Percentiles rank a stretch among this genome's conserved stretches.
Evolutionary conservation across 441 rosid genomes (phyloP).

Genomic region (Flueggea neowawraea): DNA sequence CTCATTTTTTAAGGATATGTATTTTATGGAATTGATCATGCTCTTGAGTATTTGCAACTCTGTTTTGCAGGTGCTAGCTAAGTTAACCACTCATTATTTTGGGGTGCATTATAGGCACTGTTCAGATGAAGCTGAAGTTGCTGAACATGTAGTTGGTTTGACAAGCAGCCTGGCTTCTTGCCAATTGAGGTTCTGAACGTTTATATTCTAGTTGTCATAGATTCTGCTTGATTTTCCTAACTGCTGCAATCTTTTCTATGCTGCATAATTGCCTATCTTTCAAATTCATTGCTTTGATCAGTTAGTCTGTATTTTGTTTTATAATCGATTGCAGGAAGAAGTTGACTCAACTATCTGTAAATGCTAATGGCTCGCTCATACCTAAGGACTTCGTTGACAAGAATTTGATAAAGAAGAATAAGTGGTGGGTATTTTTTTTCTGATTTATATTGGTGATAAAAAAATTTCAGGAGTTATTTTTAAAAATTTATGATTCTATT

Average conservation of each 20-base stretch:
- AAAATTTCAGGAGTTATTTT: too few relatives aligned
- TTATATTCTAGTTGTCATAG: neutral
- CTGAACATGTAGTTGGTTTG: conserved; percentile 87
- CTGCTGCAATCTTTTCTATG: neutral
- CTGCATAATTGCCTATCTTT: neutral
- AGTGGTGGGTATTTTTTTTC: conserved; percentile 54
- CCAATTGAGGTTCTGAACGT: conserved; percentile 57
- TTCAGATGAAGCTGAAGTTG: conserved; percentile 91
- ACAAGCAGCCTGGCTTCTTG: conserved; percentile 90
- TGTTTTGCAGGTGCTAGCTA: conserved; percentile 61
- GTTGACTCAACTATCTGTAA: conserved; percentile 69
- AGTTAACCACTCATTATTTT: conserved; percentile 62
- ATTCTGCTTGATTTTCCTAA: neutral
- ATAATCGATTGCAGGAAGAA: conserved; percentile 60
- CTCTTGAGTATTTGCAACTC: conserved; percentile 9
- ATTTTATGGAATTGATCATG: neutral
- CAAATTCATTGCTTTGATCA: neutral
- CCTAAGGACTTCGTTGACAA: conserved; percentile 66
- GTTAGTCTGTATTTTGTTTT: conserved; percentile 12
- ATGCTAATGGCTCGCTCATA: conserved; percentile 77
- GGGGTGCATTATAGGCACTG: conserved; percentile 85
- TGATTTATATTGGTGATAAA: neutral
- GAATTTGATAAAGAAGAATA: conserved; percentile 62
- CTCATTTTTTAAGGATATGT: neutral
- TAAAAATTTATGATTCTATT: too few relatives aligned